Evolutionary conservation across 768 basidiomycete species (phyloP).

Genomic region (Amanita rubescens): DNA sequence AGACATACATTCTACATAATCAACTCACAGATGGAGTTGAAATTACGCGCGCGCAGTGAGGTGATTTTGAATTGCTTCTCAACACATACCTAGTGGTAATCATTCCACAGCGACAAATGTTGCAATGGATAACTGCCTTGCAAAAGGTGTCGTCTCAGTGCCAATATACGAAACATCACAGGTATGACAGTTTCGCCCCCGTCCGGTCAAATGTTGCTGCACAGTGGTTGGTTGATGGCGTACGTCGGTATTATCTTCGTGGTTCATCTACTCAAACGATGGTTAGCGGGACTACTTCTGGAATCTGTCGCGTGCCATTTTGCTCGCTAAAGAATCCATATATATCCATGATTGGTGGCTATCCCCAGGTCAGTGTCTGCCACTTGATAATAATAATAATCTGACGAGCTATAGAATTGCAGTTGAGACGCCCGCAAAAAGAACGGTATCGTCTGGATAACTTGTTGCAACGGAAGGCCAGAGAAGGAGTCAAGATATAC

Average conservation of each 20-base stretch:
- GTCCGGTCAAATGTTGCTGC: constrained; percentile 89
- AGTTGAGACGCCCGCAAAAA: constrained; percentile 78
- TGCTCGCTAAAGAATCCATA: constrained; percentile 80
- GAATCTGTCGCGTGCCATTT: constrained; percentile 89
- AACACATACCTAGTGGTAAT: not conserved
- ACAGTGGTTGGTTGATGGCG: constrained; percentile 98
- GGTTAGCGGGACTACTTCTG: constrained; percentile 94
- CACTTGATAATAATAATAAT: not conserved
- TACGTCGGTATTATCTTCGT: constrained; percentile 29
- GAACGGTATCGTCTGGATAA: constrained; percentile 82
- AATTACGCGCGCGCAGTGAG: constrained; percentile 83
- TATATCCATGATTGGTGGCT: constrained; percentile 99
- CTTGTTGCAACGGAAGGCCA: constrained; percentile 83
- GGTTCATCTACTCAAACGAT: not conserved
- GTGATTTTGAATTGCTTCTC: constrained; percentile 27
- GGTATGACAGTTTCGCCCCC: constrained; percentile 94
- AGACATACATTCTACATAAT: constrained; percentile 93
- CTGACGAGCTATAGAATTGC: constrained; percentile 45
- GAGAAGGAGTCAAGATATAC: constrained; percentile 92
- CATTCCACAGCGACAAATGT: constrained; percentile 73
- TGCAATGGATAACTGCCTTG: constrained; percentile 92
- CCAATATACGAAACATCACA: constrained; percentile 71
- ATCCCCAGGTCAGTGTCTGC: constrained; percentile 57
- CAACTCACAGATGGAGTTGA: constrained; percentile 85
- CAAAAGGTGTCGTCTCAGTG: constrained; percentile 72